Evolutionary conservation across 441 rosid genomes (phyloP).

Genomic region (Eutrema salsugineum): DNA sequence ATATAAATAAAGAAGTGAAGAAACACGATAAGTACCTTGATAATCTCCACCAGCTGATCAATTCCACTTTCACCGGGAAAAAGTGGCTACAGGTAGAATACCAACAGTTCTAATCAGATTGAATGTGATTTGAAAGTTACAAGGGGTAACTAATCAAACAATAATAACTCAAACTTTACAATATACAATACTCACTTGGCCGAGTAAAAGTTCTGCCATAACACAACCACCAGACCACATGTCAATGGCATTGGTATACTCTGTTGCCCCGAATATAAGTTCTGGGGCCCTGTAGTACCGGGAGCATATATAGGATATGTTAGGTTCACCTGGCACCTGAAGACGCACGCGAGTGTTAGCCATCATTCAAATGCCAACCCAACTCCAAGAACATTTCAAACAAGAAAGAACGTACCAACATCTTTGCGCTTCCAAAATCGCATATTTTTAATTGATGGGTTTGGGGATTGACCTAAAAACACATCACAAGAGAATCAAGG

Average conservation of each 20-base stretch:
- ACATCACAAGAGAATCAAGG: constrained; percentile 6
- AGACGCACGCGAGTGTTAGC: constrained; percentile 22
- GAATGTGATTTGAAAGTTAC: not conserved
- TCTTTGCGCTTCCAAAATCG: constrained; percentile 95
- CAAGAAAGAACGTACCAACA: constrained; percentile 54
- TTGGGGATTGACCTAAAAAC: constrained; percentile 75
- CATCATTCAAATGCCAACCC: constrained; percentile 16
- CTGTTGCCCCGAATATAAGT: constrained; percentile 90
- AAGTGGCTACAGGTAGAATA: constrained; percentile 56
- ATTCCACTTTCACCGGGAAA: constrained; percentile 96
- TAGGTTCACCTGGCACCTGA: constrained; percentile 87
- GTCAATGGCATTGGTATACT: constrained; percentile 79
- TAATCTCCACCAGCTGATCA: constrained; percentile 89
- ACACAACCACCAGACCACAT: constrained; percentile 92
- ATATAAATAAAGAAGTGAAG: not conserved
- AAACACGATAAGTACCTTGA: constrained; percentile 48
- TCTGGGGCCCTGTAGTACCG: constrained; percentile 89
- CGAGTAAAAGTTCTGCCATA: constrained; percentile 82
- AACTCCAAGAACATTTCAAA: not conserved
- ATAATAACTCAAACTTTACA: not conserved
- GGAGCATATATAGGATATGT: constrained; percentile 84
- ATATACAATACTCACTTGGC: constrained; percentile 49
- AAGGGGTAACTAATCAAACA: not conserved
- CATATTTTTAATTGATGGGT: constrained; percentile 80
- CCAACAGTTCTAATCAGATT: not conserved